phyloP scores from a whole-genome alignment of 805 yeast species.

The Ogataea pilisensis region DNA sequence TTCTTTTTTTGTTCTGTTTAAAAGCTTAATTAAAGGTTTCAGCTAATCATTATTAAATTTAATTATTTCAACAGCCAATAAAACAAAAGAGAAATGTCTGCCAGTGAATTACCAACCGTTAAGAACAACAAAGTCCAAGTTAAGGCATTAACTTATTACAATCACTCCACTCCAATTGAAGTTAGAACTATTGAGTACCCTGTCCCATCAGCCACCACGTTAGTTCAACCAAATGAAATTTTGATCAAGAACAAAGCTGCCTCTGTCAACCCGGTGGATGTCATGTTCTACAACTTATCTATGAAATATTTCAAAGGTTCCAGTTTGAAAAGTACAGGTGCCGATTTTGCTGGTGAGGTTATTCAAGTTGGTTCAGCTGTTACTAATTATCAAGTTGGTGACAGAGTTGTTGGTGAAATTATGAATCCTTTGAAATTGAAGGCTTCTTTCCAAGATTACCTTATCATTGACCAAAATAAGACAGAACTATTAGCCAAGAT shows the following conservation, averaged over 20 bases:
- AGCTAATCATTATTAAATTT: too few relatives aligned
- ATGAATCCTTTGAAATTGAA: not conserved
- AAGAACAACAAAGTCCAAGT: slow-evolving; percentile 6
- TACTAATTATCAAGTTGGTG: slow-evolving; percentile 11
- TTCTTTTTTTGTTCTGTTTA: too few relatives aligned
- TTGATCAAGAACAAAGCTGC: slow-evolving; percentile 15
- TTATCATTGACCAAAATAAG: slow-evolving; percentile 35
- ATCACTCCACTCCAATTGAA: slow-evolving; percentile 12
- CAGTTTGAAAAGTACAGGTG: slow-evolving; percentile 11
- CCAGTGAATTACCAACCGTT: slow-evolving; percentile 5
- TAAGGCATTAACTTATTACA: slow-evolving; percentile 9
- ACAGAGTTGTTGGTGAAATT: slow-evolving; percentile 13
- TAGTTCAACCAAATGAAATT: slow-evolving; percentile 14
- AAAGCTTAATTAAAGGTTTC: too few relatives aligned
- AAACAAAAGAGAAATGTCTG: too few relatives aligned
- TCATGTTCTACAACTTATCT: slow-evolving; percentile 7
- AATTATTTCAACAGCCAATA: too few relatives aligned
- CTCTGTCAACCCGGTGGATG: slow-evolving; percentile 18
- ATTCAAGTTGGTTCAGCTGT: slow-evolving; percentile 15
- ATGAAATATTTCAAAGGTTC: slow-evolving; percentile 5
- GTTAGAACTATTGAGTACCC: slow-evolving; percentile 5
- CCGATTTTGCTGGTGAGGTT: slow-evolving; percentile 20
- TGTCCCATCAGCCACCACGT: slow-evolving; percentile 3
- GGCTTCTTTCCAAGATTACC: slow-evolving; percentile 46
- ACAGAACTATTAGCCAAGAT: slow-evolving; percentile 36